Base-by-base conservation (phyloP, 805 yeast genomes). In the Ogataea paradorogensis region DNA sequence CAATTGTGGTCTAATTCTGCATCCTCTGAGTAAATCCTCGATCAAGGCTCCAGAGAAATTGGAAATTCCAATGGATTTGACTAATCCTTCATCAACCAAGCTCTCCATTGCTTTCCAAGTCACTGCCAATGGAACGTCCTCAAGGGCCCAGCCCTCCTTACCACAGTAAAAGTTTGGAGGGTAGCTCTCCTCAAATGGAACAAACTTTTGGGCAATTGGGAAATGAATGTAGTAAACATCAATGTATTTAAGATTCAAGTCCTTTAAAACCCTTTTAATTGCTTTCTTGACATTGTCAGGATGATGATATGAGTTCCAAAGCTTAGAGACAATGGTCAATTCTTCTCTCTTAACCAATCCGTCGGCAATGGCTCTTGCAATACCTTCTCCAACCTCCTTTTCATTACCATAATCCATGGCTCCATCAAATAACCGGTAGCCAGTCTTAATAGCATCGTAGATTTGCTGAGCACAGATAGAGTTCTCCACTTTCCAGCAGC, bases 191-290 rank as follows among this genome's bases (percentile, higher is more conserved):
- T 80, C 88, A 46, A 85, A 71, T 40, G 90, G 91, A 25, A 88
- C 90, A 59, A 71, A 86, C 58, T 82, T 82, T 66, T 81, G 82
- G 15, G 96, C 85, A 62, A 88, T 73, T 56, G 96, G 96, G 80
- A 88, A 88, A 62, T 88, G 96, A 59, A 88, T 85, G 66, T 84
- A 82, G 69, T 78, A 86, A 52, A 88, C 66, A 64, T 88, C 96
- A 46, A 88, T 49, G 69, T 88, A 88, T 34, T 84, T 95, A 50
- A 87, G 68, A 11, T 76, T 70, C 69, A 89, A 69, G 62, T 86
- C 95, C 20, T 62, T 52, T 52, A 88, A 70, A 26, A 87, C 82
- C 53, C 71, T 76, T 55, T 79, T 65, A 53, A 85, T 67, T 28
- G 89, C 86, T 43, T 62, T 53, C 55, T 73, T 77, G 45, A 84